phyloP scores from a whole-genome alignment of 148 eudicot genomes.

The Rhododendron molle region DNA sequence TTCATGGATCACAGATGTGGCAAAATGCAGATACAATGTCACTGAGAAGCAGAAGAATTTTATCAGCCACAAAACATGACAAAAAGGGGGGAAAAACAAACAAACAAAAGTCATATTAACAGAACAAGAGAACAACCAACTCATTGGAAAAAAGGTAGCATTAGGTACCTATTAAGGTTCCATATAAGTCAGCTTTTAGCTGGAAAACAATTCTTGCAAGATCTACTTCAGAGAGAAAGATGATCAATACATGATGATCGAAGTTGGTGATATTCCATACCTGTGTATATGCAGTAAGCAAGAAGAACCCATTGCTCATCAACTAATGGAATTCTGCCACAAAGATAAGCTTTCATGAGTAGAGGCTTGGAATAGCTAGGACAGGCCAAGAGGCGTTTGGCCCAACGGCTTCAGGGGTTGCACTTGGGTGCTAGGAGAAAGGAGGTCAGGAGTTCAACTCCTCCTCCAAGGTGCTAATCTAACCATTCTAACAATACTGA shows the following conservation, averaged over 20 bases:
- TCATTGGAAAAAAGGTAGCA: not conserved
- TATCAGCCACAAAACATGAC: not conserved
- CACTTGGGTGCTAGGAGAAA: not conserved
- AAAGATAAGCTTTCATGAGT: constrained; percentile 2
- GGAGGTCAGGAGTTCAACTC: too few species aligned
- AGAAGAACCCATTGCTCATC: constrained; percentile 74
- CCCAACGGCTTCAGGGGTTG: not conserved
- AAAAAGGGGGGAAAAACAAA: not conserved
- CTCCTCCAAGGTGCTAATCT: not conserved
- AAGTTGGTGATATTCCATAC: constrained; percentile 26
- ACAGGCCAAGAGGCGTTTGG: not conserved
- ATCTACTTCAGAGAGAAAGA: not conserved
- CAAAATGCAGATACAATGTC: constrained; percentile 69
- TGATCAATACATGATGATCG: not conserved
- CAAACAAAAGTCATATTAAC: not conserved
- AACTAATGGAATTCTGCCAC: constrained; percentile 66
- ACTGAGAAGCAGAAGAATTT: constrained; percentile 28
- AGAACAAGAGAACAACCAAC: not conserved
- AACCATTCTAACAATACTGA: not conserved
- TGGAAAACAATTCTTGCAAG: not conserved
- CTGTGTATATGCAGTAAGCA: constrained; percentile 63
- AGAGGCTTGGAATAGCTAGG: not conserved
- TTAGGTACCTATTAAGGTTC: not conserved
- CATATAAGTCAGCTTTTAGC: not conserved
- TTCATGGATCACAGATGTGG: constrained; percentile 77